These are phyloP conservation scores for Pestalotiopsis sp. DNA, from an alignment of 2,329 filamentous ascomycete genomes.

Conservation along the genomic window DNA sequence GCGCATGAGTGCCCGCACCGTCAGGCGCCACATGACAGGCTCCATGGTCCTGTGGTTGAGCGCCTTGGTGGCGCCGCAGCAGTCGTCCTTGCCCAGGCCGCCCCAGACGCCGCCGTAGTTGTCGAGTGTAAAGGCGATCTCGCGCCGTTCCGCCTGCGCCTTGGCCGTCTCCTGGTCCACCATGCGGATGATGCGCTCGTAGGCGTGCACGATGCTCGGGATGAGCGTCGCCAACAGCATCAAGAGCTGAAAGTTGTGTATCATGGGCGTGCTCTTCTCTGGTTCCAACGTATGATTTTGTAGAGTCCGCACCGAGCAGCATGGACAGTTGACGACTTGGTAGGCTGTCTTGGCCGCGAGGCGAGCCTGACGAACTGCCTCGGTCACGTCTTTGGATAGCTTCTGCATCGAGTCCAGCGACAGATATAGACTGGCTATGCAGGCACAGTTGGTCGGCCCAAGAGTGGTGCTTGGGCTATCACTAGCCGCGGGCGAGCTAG, in stretches of 20 bases:
- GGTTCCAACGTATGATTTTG: constrained; percentile 31
- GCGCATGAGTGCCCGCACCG: constrained; percentile 56
- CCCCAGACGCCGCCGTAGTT: constrained; percentile 55
- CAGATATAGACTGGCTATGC: constrained; percentile 52
- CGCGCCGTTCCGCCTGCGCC: constrained; percentile 44
- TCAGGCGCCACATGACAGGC: constrained; percentile 56
- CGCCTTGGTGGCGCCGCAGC: constrained; percentile 30
- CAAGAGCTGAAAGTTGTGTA: constrained; percentile 58
- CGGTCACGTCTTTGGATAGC: constrained; percentile 45
- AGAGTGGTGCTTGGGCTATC: neutral
- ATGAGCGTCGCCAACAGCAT: constrained; percentile 63
- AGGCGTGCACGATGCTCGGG: constrained; percentile 60
- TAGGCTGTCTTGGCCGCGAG: constrained; percentile 51
- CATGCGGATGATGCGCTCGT: constrained; percentile 55
- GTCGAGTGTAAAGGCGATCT: constrained; percentile 46
- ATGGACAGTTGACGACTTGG: constrained; percentile 51
- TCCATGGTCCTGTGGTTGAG: constrained; percentile 49
- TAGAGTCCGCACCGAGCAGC: constrained; percentile 47
- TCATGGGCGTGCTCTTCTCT: constrained; percentile 31
- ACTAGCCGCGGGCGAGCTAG: constrained; percentile 20
- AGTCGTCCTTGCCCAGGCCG: constrained; percentile 19
- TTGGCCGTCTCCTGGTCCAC: constrained; percentile 53
- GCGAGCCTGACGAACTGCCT: constrained; percentile 51
- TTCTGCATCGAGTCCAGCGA: constrained; percentile 52
- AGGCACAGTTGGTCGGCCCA: constrained; percentile 39